A percentile compares a stretch with the other conserved stretches of the same genome.
Evolutionary conservation across 805 yeast species (phyloP).

Genomic region (Cyberlindnera maritima): DNA sequence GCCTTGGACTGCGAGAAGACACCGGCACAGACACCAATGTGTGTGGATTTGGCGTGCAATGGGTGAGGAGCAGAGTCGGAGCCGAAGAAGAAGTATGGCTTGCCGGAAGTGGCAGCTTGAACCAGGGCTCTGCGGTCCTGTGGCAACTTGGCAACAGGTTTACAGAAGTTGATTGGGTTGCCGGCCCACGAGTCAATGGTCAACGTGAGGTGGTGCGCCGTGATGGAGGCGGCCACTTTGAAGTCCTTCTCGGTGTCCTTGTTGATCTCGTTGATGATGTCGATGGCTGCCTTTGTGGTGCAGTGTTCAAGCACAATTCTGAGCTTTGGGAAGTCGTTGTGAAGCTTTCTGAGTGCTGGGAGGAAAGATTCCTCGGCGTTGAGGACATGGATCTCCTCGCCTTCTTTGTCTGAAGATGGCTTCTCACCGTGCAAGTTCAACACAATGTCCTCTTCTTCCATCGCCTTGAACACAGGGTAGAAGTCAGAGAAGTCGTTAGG

Average conservation of each 20-base stretch:
- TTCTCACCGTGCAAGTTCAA: constrained; percentile 95
- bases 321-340: constrained; percentile 78
- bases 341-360: constrained; percentile 82
- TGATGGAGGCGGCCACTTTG: constrained; percentile 85
- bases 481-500: constrained; percentile 87
- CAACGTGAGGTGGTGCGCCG: constrained; percentile 90
- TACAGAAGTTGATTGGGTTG: constrained; percentile 90
- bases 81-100: constrained; percentile 92
- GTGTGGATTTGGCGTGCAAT: constrained; percentile 68
- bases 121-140: constrained; percentile 77
- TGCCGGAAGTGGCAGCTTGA: constrained; percentile 87
- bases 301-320: constrained; percentile 92
- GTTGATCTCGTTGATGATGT: constrained; percentile 69
- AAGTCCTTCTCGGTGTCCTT: constrained; percentile 36
- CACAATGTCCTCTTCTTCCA: constrained; percentile 76
- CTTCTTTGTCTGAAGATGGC: constrained; percentile 57
- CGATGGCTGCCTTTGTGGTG: constrained; percentile 86
- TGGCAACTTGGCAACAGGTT: constrained; percentile 96
- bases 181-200: constrained; percentile 98
- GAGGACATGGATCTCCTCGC: constrained; percentile 77
- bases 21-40: constrained; percentile 94
- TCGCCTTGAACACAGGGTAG: constrained; percentile 85
- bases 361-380: constrained; percentile 92
- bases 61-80: constrained; percentile 99
- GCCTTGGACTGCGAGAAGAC: constrained; percentile 88